These are phyloP conservation scores for Lachnellula willkommii DNA, from an alignment of 2,329 filamentous ascomycete species.

Conservation along the genomic window DNA sequence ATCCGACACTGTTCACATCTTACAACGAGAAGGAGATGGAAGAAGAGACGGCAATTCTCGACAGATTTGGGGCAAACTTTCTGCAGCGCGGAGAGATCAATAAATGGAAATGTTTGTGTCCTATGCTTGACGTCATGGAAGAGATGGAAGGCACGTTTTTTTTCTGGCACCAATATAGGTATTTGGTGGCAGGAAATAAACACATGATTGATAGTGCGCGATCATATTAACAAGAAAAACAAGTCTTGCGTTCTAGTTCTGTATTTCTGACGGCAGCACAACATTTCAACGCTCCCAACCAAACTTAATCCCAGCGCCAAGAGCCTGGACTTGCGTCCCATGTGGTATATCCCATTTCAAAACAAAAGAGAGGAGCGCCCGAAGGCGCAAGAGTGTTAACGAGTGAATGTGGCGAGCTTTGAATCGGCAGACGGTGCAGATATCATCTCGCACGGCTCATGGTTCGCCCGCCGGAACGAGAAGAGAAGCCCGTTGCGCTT, in stretches of 20 bases:
- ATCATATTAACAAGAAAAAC: background rate
- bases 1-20: slow-evolving; percentile 17
- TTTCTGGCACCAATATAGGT: slow-evolving; percentile 16
- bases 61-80: slow-evolving; percentile 6
- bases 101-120: slow-evolving; percentile 15
- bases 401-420: too few relatives aligned
- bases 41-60: slow-evolving; percentile 10
- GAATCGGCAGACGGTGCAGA: too few relatives aligned
- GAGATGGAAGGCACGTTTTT: slow-evolving; percentile 11
- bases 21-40: slow-evolving; percentile 17
- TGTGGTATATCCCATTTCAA: background rate
- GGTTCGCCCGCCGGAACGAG: background rate
- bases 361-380: background rate
- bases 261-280: background rate
- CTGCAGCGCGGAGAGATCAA: slow-evolving; percentile 12
- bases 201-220: background rate
- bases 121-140: slow-evolving; percentile 12
- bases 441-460: too few relatives aligned
- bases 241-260: background rate
- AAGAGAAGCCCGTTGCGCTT: background rate
- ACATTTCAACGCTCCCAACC: background rate
- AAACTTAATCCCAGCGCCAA: background rate
- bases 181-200: slow-evolving; percentile 8
- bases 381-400: too few relatives aligned
- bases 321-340: background rate